Evolutionary conservation across 1,284 basidiomycete genomes (phyloP), one percentile per base, ranked within the genome.

Genomic region (Athelia psychrophila): DNA sequence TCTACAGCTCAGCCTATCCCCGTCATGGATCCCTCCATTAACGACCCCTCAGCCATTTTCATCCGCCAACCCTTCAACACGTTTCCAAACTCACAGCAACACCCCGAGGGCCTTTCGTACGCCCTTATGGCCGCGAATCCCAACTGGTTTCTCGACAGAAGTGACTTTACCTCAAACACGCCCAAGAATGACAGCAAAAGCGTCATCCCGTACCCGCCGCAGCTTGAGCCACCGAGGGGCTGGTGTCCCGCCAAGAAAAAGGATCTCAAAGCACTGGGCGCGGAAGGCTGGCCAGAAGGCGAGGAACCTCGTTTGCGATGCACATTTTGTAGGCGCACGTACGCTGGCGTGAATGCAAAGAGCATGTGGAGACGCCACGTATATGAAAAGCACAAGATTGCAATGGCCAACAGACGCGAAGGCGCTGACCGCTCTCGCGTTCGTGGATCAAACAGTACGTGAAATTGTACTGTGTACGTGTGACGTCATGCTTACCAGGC

Each of bases 331-430:
- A 73, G 88, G 54, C 77, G 88, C 55, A 85, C 81, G 3, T 91
- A 91, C 58, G 85, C 87, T 3, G 88, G 88, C 10, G 85, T 89
- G 23, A 91, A 91, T 62, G 89, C 88, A 9, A 91, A 91, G 67
- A 90, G 88, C 59, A 91, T 91, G 88, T 91, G 89, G 88, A 72
- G 89, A 52, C 76, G 88, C 51, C 88, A 91, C 65, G 88, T 91
- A 18, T 89, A 86, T 56, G 88, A 91, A 68, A 91, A 91, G 61
- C 88, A 91, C 66, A 90, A 88, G 67, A 88, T 91, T 60, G 86
- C 88, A 27, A 91, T 91, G 88, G 77, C 87, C 33, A 91, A 91
- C 60, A 76, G 88, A 36, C 80, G 88, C 50, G 88, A 89, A 56
- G 81, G 77, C 46, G 72, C 71, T 46, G 84, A 86, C 44, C 77